Conservation (phyloP, 495 filamentous ascomycete genomes). For the Rusavskia elegans region DNA sequence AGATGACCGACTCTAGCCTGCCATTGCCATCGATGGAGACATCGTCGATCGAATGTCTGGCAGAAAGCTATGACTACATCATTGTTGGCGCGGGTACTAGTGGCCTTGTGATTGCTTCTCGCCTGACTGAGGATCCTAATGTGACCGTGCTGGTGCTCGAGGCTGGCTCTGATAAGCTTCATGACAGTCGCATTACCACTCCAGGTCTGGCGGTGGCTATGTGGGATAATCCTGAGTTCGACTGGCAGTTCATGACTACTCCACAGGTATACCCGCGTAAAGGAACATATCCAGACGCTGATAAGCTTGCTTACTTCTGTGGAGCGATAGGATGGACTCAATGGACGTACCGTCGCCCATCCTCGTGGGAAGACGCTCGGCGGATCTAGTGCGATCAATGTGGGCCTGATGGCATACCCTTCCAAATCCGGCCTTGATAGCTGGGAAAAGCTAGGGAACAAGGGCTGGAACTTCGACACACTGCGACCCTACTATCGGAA, state of each 20-base stretch:
- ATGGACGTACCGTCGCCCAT: slow-evolving; percentile 8
- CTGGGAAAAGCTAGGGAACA: slow-evolving; percentile 36
- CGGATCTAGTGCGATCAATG: slow-evolving; percentile 41
- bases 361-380: slow-evolving; percentile 24
- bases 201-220: slow-evolving; percentile 26
- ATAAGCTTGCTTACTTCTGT: no score
- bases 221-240: slow-evolving; percentile 28
- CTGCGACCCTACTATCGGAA: slow-evolving; percentile 27
- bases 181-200: slow-evolving; percentile 22
- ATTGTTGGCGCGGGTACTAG: slow-evolving; percentile 25
- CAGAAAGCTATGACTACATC: slow-evolving; percentile 13
- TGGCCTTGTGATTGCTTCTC: slow-evolving; percentile 21
- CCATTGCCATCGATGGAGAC: no score
- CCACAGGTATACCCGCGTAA: slow-evolving; percentile 21
- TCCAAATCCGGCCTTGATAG: slow-evolving; percentile 30
- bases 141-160: slow-evolving; percentile 37
- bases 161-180: slow-evolving; percentile 27
- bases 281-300: no score
- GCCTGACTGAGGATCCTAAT: slow-evolving; percentile 30
- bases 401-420: slow-evolving; percentile 29
- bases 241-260: slow-evolving; percentile 33
- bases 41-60: no score
- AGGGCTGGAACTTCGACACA: slow-evolving; percentile 35
- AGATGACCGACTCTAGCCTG: no score
- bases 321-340: not conserved